phyloP scores from a whole-genome alignment of 495 filamentous ascomycete genomes.

The Letharia columbiana region DNA sequence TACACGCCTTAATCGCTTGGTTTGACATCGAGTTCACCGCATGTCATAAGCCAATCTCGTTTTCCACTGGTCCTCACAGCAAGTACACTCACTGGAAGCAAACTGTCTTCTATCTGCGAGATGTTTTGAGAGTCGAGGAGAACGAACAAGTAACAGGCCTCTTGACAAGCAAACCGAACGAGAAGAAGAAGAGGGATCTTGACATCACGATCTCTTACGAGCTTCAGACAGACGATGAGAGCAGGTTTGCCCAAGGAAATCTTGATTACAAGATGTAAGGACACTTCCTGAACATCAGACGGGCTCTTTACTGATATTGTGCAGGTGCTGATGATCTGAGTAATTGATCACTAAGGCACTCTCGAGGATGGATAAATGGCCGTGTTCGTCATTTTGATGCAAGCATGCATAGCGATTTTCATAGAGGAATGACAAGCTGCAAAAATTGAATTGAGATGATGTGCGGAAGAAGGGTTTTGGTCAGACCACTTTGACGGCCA shows the following conservation, averaged over 20 bases:
- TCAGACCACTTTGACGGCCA: neutral
- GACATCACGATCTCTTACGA: constrained; percentile 84
- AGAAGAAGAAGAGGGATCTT: constrained; percentile 87
- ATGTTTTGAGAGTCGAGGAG: constrained; percentile 75
- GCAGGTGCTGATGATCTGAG: constrained; percentile 36
- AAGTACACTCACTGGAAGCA: constrained; percentile 96
- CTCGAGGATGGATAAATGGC: neutral
- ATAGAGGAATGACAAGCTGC: neutral
- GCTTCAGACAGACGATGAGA: constrained; percentile 64
- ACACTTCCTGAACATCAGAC: neutral
- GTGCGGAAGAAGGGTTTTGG: neutral
- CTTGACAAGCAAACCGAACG: constrained; percentile 78
- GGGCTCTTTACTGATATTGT: constrained; percentile 27
- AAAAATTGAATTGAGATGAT: neutral
- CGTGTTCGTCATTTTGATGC: constrained; percentile 3
- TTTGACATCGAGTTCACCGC: constrained; percentile 98
- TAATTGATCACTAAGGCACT: neutral
- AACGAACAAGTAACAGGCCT: constrained; percentile 63
- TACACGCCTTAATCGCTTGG: constrained; percentile 94
- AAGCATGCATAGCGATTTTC: constrained; percentile 14
- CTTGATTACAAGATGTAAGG: constrained; percentile 86
- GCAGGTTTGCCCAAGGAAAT: constrained; percentile 55
- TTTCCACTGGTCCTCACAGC: constrained; percentile 81
- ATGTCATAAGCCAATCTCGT: constrained; percentile 78
- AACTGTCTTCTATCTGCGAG: constrained; percentile 81